A percentile compares a stretch with the other conserved stretches of the same genome.
phyloP scores from a whole-genome alignment of 805 yeast genomes.

The Suhomyces vadensis region DNA sequence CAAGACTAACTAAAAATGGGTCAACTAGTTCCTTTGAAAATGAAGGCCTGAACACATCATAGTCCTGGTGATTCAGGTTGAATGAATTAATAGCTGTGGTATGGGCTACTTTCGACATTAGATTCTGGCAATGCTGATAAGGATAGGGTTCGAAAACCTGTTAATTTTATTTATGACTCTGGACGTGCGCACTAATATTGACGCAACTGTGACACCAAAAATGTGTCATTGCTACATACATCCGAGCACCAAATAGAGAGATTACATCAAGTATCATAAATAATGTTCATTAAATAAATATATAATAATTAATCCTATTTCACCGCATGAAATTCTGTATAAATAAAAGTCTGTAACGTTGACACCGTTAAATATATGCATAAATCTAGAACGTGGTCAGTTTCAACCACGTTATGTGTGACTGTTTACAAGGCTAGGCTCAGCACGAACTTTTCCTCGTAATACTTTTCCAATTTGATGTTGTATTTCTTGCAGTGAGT shows the following conservation, averaged over 20 bases:
- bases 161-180: too few species aligned
- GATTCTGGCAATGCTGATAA: neutral
- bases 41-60: conserved; percentile 55
- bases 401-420: too few species aligned
- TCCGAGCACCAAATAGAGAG: too few species aligned
- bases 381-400: neutral
- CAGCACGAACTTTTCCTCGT: neutral
- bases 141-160: too few species aligned
- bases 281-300: conserved; percentile 2
- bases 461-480: conserved; percentile 1
- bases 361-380: neutral
- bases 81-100: conserved; percentile 48
- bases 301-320: too few species aligned
- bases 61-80: conserved; percentile 51
- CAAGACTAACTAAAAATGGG: conserved; percentile 40
- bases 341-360: neutral
- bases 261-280: neutral
- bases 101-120: conserved; percentile 20
- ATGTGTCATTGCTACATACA: too few species aligned
- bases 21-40: conserved; percentile 45
- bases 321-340: neutral
- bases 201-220: too few species aligned
- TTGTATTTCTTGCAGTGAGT: conserved; percentile 2
- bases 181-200: too few species aligned
- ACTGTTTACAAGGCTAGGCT: neutral